phyloP scores from a whole-genome alignment of 371 early-diverging fungal genomes.

The Lichtheimia hyalospora region DNA sequence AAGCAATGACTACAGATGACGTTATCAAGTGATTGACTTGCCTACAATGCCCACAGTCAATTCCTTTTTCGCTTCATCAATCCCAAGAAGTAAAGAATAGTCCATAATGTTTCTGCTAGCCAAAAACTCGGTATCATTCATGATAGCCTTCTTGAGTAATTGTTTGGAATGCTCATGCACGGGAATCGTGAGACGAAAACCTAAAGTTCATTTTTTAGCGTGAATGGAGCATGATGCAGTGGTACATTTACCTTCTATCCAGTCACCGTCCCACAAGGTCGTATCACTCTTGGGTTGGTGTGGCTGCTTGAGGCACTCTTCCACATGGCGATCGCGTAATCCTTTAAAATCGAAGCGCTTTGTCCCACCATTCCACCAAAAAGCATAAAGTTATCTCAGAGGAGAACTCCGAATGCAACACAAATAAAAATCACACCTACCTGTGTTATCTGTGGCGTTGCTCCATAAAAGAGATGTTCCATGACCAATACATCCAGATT shows the following conservation, averaged over 20 bases:
- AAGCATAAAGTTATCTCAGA: too few species aligned
- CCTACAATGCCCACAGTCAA: constrained; percentile 89
- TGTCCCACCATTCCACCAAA: too few species aligned
- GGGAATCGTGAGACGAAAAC: constrained; percentile 9
- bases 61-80: constrained; percentile 77
- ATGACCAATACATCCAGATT: constrained; percentile 92
- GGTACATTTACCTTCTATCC: constrained; percentile 48
- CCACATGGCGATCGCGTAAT: constrained; percentile 58
- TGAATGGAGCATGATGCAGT: neutral
- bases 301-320: constrained; percentile 28
- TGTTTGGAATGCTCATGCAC: constrained; percentile 78
- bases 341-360: constrained; percentile 93
- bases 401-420: too few species aligned
- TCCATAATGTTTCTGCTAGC: constrained; percentile 90
- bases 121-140: constrained; percentile 86
- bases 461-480: constrained; percentile 89
- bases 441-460: constrained; percentile 57
- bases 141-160: constrained; percentile 71
- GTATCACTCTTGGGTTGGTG: constrained; percentile 27
- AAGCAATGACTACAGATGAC: neutral
- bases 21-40: constrained; percentile 16
- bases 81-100: constrained; percentile 88
- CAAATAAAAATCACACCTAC: constrained; percentile 28
- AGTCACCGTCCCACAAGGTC: constrained; percentile 73
- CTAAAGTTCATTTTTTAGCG: neutral